A percentile compares a stretch with the other conserved stretches of the same genome.
Evolutionary conservation across 345 rosid species (phyloP).

Genomic region (Boechera stricta): DNA sequence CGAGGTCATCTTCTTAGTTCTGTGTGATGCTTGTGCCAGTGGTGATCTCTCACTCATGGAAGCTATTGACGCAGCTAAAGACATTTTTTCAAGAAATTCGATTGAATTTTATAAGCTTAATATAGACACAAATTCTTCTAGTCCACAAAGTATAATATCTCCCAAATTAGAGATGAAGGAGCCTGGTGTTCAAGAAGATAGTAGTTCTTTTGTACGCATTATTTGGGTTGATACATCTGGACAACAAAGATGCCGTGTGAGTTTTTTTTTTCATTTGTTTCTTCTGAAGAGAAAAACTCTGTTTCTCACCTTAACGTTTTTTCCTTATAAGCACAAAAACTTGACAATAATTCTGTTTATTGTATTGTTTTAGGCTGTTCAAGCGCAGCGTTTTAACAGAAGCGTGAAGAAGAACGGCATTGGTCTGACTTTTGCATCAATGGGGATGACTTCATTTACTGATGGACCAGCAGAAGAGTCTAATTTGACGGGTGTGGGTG

Average conservation of each 20-base stretch:
- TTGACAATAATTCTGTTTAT: not conserved
- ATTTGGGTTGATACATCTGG: conserved; percentile 96
- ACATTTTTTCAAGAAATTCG: conserved; percentile 72
- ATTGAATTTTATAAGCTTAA: conserved; percentile 73
- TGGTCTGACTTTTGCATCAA: conserved; percentile 78
- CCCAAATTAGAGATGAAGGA: conserved; percentile 37
- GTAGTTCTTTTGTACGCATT: conserved; percentile 66
- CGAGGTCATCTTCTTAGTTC: conserved; percentile 69
- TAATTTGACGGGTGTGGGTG: conserved; percentile 78
- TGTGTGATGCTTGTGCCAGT: conserved; percentile 68
- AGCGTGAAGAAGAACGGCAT: conserved; percentile 71
- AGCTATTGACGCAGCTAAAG: conserved; percentile 85
- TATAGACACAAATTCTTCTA: conserved; percentile 29
- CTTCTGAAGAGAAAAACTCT: not conserved
- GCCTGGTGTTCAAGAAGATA: conserved; percentile 41
- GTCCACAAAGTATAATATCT: conserved; percentile 41
- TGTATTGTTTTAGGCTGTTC: conserved; percentile 69
- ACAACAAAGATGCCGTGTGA: conserved; percentile 93
- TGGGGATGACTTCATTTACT: conserved; percentile 80
- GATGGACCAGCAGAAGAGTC: conserved; percentile 89
- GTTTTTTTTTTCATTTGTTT: conserved; percentile 33
- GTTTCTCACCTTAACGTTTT: not conserved
- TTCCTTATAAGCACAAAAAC: not conserved
- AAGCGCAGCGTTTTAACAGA: conserved; percentile 64
- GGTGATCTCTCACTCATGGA: conserved; percentile 76